A percentile compares a stretch with the other conserved stretches of the same genome.
Evolutionary conservation across 495 filamentous ascomycete species (phyloP).

Genomic region (Achaetomiella virescens): DNA sequence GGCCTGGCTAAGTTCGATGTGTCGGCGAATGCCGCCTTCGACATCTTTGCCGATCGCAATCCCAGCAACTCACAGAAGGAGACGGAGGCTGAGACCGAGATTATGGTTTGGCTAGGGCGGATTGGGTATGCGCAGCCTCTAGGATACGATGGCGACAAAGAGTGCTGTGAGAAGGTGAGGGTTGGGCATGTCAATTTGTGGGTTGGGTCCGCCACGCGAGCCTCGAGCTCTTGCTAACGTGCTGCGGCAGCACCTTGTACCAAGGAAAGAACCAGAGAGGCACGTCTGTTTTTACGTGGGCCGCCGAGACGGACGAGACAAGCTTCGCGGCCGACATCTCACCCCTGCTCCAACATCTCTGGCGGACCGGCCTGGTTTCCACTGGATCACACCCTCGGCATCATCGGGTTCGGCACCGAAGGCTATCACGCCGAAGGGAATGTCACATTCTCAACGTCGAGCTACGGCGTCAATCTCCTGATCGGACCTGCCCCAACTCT

Average conservation of each 20-base stretch:
- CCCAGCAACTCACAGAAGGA: conserved; percentile 13
- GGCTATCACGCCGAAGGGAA: conserved; percentile 22
- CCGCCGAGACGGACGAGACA: conserved; percentile 14
- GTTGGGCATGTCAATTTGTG: conserved; percentile 21
- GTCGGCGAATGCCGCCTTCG: conserved; percentile 28
- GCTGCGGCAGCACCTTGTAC: conserved; percentile 19
- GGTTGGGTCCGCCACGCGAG: neutral
- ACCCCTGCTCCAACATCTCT: conserved; percentile 25
- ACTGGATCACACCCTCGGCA: conserved; percentile 17
- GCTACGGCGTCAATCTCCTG: conserved; percentile 16
- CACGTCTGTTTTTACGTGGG: conserved; percentile 26
- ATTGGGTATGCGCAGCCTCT: conserved; percentile 22
- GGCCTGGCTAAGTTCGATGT: conserved; percentile 16
- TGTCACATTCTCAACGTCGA: conserved; percentile 25
- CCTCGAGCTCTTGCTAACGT: conserved; percentile 9
- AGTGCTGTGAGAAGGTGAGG: conserved; percentile 8
- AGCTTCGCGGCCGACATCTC: conserved; percentile 25
- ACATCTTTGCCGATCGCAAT: conserved; percentile 27
- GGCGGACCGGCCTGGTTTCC: conserved; percentile 24
- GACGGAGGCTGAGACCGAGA: conserved; percentile 25
- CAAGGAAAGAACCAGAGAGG: conserved; percentile 24
- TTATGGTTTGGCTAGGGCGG: conserved; percentile 29
- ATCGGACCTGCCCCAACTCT: conserved; percentile 20
- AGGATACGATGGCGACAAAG: conserved; percentile 11
- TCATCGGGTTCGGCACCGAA: conserved; percentile 26